Evolutionary conservation across 306 rosid species (phyloP), one percentile per base, ranked within the genome.

Genomic region (Trichosanthes cucumerina): DNA sequence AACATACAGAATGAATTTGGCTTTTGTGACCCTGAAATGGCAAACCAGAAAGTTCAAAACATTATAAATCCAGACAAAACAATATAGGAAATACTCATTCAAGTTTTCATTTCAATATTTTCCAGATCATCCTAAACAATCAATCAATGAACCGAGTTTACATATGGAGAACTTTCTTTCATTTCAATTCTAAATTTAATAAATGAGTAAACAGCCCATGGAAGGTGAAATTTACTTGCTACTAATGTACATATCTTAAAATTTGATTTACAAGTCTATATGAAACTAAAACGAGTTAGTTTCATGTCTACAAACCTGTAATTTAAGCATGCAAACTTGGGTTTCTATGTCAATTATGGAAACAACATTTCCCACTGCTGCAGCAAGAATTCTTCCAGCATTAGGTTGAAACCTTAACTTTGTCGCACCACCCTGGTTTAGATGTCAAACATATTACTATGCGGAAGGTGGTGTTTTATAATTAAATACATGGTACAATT

Each of bases 361-460:
- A 16, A 90, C 82, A 7, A 19, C 18, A 84, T 86, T 86, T 54
- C 89, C 90, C 11, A 58, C 82, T 7, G 90, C 90, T 19, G 94
- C 92, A 13, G 97, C 97, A 65, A 93, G 91, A 78, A 85, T 81
- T 83, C 86, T 90, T 79, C 97, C 97, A 49, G 72, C 59, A 79
- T 77, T 33, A 79, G 98, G 96, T 84, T 90, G 97, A 86, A 93
- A 93, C 87, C 98, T 93, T 73, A 86, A 21, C 78, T 85, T 92
- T 63, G 88, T 83, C 58, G 90, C 98, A 57, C 93, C 96, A 72
- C 89, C 97, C 97, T 91, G 85, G 80, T 43, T 82, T 77, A 78
- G 75, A 36, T 23, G 77, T 63, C 78, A 80, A 66, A 68, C 70
- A 24, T 9, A 31, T 79, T 52, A 63, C 63, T 12, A 53, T 46